Conservation (phyloP, 192 early-diverging fungal genomes). For the Allomyces macrogynus region DNA sequence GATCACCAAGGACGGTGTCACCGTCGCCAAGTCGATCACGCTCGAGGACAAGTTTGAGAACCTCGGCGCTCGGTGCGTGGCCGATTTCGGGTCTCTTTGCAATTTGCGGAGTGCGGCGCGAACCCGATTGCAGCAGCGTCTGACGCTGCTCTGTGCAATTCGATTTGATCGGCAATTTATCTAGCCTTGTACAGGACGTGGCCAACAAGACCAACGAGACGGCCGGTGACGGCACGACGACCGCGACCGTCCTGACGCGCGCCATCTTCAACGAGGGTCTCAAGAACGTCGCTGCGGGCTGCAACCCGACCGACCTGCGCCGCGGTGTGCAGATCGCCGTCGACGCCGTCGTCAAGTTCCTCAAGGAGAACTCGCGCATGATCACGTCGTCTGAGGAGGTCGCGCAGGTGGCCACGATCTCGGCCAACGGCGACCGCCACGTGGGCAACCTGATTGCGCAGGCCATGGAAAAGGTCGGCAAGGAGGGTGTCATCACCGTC, state of each 20-base stretch:
- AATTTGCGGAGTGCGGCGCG: too few species aligned
- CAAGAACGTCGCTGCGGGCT: slow-evolving; percentile 96
- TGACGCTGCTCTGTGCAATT: neutral
- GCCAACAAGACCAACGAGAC: slow-evolving; percentile 99
- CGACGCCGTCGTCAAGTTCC: slow-evolving; percentile 76
- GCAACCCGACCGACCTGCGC: slow-evolving; percentile 97
- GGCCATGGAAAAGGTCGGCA: slow-evolving; percentile 99
- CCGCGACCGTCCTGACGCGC: slow-evolving; percentile 91
- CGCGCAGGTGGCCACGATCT: slow-evolving; percentile 97
- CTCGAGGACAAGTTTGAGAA: slow-evolving; percentile 99
- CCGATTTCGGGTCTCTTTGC: too few species aligned
- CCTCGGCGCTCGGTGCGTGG: slow-evolving; percentile 65
- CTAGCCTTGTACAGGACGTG: slow-evolving; percentile 90
- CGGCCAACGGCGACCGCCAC: slow-evolving; percentile 96
- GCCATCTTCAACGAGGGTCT: slow-evolving; percentile 98
- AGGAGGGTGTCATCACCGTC: slow-evolving; percentile 99
- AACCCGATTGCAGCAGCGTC: neutral
- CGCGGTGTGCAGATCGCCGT: slow-evolving; percentile 86
- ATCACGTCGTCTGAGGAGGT: slow-evolving; percentile 93
- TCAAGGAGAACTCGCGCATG: slow-evolving; percentile 71
- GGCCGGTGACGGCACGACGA: slow-evolving; percentile 99
- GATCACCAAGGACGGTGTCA: slow-evolving; percentile 99
- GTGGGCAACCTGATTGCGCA: slow-evolving; percentile 91
- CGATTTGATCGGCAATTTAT: slow-evolving; percentile 2
- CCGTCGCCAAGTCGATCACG: slow-evolving; percentile 92